phyloP scores from a whole-genome alignment of 805 yeast genomes.

The Phaffomyces antillensis region DNA sequence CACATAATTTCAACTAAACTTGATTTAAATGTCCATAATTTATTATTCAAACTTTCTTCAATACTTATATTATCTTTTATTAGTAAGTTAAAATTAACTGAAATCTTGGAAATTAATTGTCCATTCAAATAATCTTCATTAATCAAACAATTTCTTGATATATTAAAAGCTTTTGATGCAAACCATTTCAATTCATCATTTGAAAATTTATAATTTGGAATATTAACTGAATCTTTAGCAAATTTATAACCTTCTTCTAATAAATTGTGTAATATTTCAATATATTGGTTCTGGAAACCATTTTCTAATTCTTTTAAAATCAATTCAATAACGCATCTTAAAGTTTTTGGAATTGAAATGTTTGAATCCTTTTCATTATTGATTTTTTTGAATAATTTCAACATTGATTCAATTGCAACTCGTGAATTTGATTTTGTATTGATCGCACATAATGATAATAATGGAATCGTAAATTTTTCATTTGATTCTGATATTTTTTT shows the following conservation, averaged over 20 bases:
- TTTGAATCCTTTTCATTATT: constrained; percentile 9
- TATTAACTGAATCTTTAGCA: constrained; percentile 7
- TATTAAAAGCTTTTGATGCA: constrained; percentile 28
- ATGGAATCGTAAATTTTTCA: constrained; percentile 28
- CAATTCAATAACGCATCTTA: constrained; percentile 27
- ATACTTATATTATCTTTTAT: constrained; percentile 23
- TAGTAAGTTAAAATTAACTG: constrained; percentile 16
- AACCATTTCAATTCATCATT: constrained; percentile 35
- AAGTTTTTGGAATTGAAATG: constrained; percentile 22
- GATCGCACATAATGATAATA: constrained; percentile 26
- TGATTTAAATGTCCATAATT: constrained; percentile 15
- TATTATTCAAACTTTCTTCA: constrained; percentile 13
- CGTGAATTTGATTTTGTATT: constrained; percentile 22
- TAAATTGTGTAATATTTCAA: constrained; percentile 8
- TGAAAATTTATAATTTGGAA: constrained; percentile 15
- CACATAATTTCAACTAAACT: constrained; percentile 14
- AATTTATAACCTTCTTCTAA: constrained; percentile 10
- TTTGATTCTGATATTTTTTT: constrained; percentile 28
- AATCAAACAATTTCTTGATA: constrained; percentile 21
- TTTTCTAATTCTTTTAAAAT: constrained; percentile 21
- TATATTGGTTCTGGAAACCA: constrained; percentile 4
- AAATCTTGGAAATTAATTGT: constrained; percentile 15
- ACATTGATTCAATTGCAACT: constrained; percentile 22
- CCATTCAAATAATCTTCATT: constrained; percentile 11
- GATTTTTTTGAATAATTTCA: constrained; percentile 22